Conservation (phyloP, 2,329 filamentous ascomycete species). For the Cyphellophora attinorum region DNA sequence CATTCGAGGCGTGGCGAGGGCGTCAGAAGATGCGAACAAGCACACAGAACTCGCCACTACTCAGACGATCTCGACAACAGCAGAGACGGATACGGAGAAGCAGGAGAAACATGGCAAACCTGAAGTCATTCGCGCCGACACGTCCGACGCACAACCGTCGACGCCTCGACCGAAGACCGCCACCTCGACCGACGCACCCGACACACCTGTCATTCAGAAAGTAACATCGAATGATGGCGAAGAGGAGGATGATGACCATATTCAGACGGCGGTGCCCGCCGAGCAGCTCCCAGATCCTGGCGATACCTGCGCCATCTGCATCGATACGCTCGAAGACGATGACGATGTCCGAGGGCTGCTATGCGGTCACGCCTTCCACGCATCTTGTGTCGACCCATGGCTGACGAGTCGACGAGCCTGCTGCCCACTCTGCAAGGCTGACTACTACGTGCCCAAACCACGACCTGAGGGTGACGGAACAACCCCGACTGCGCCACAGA, state of each 20-base stretch:
- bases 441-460: conserved; percentile 93
- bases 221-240: conserved; percentile 57
- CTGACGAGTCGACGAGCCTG: conserved; percentile 87
- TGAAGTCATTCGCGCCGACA: conserved; percentile 13
- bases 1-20: conserved; percentile 44
- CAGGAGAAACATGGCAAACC: conserved; percentile 8
- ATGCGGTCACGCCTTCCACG: conserved; percentile 97
- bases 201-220: conserved; percentile 26
- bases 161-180: conserved; percentile 12
- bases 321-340: conserved; percentile 87
- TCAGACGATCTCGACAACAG: conserved; percentile 5
- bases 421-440: conserved; percentile 94
- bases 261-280: conserved; percentile 69
- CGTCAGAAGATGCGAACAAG: conserved; percentile 10
- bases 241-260: conserved; percentile 67
- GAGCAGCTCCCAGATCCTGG: conserved; percentile 74
- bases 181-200: conserved; percentile 15
- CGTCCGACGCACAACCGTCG: conserved; percentile 7
- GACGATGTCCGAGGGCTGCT: conserved; percentile 90
- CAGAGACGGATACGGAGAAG: conserved; percentile 7
- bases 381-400: conserved; percentile 92
- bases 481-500: conserved; percentile 8
- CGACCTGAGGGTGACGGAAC: conserved; percentile 46
- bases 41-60: conserved; percentile 8
- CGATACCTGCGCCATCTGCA: conserved; percentile 92